Evolutionary conservation across 2,329 filamentous ascomycete genomes (phyloP).

Genomic region (Exophiala oligosperma): DNA sequence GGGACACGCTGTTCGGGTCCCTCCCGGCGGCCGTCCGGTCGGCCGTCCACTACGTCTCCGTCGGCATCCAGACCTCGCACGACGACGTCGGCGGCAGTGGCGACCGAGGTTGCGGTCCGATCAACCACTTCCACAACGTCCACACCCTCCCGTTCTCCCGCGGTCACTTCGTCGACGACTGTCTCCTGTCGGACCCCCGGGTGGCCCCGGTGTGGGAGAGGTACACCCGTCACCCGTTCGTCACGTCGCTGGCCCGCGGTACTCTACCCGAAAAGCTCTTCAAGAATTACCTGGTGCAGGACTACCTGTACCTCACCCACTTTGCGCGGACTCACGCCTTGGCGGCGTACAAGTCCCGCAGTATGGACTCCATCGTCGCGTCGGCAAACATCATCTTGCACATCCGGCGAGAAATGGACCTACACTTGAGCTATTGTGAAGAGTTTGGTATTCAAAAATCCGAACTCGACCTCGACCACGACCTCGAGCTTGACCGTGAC

Average conservation of each 20-base stretch:
- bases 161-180: constrained; percentile 74
- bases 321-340: constrained; percentile 86
- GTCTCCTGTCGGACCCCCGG: constrained; percentile 72
- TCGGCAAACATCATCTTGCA: constrained; percentile 72
- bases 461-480: constrained; percentile 60
- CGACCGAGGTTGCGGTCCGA: constrained; percentile 56
- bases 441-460: constrained; percentile 73
- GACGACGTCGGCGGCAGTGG: constrained; percentile 45
- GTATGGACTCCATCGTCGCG: constrained; percentile 68
- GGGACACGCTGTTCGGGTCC: neutral
- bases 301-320: constrained; percentile 89
- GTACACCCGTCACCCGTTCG: constrained; percentile 82
- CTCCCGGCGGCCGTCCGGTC: constrained; percentile 53
- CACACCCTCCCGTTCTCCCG: constrained; percentile 61
- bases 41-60: constrained; percentile 62
- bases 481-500: too few species aligned
- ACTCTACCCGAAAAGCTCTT: constrained; percentile 74
- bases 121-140: constrained; percentile 67
- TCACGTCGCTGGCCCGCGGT: constrained; percentile 72
- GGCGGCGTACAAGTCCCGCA: constrained; percentile 79
- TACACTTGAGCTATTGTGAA: constrained; percentile 81
- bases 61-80: constrained; percentile 58
- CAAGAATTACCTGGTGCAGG: constrained; percentile 86
- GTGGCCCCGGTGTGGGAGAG: constrained; percentile 72
- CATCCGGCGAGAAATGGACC: constrained; percentile 73